A percentile compares a stretch with the other conserved stretches of the same genome.
Evolutionary conservation across 2,329 filamentous ascomycete species (phyloP).

Genomic region (Colletotrichum orchidophilum): DNA sequence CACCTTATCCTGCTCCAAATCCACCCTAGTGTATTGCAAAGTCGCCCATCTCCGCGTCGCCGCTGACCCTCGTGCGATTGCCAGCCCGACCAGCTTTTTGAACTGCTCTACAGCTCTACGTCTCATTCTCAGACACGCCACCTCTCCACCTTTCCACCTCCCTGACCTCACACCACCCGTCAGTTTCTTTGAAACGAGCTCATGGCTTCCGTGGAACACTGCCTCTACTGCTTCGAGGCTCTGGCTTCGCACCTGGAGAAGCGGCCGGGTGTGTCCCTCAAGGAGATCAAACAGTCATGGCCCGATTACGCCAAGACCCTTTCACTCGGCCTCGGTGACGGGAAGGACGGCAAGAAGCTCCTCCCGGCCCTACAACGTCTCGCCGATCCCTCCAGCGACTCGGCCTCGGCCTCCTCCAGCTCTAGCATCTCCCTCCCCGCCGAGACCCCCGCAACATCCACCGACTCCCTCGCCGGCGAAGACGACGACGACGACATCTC

Average conservation of each 20-base stretch:
- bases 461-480: conserved; percentile 47
- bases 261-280: conserved; percentile 73
- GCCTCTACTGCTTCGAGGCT: conserved; percentile 91
- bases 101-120: conserved; percentile 24
- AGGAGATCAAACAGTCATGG: conserved; percentile 75
- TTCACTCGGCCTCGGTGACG: conserved; percentile 26
- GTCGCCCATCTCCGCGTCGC: background rate
- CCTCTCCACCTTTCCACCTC: background rate
- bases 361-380: conserved; percentile 55
- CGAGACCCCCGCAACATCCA: conserved; percentile 56
- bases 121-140: conserved; percentile 2
- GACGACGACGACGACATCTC: conserved; percentile 43
- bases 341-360: conserved; percentile 45
- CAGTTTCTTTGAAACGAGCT: conserved; percentile 19
- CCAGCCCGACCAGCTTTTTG: background rate
- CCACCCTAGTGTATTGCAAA: background rate
- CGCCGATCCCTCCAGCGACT: conserved; percentile 40
- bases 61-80: conserved; percentile 7
- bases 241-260: conserved; percentile 80
- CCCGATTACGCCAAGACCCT: conserved; percentile 48
- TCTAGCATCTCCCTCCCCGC: conserved; percentile 49
- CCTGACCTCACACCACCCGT: background rate
- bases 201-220: conserved; percentile 90
- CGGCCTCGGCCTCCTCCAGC: conserved; percentile 45
- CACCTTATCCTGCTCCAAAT: background rate